These are phyloP conservation scores for Coelastrella sp. DNA, from an alignment of 139 green algal species.

Conservation along the genomic window DNA sequence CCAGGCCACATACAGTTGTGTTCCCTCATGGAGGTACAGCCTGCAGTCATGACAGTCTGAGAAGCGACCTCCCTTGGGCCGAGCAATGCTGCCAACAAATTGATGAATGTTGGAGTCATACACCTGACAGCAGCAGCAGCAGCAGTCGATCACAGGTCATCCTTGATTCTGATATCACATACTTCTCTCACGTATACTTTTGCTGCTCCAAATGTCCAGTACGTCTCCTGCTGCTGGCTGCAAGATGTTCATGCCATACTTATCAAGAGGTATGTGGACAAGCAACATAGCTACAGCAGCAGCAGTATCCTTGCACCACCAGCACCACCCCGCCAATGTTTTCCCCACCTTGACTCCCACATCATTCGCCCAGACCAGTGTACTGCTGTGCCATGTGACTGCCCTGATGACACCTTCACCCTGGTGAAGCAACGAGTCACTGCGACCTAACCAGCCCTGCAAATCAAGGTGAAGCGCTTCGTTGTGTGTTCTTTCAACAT, in stretches of 20 bases:
- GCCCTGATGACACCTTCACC: conserved; percentile 77
- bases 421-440: conserved; percentile 80
- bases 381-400: conserved; percentile 78
- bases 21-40: conserved; percentile 29
- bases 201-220: no score
- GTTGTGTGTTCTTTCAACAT: no score
- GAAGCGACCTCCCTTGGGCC: conserved; percentile 22
- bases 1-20: conserved; percentile 24
- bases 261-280: background rate
- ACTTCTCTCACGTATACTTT: background rate
- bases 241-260: no score
- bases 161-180: background rate
- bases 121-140: conserved; percentile 61
- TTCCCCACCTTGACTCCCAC: conserved; percentile 69
- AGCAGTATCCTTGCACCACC: background rate
- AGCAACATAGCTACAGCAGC: background rate
- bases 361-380: conserved; percentile 91
- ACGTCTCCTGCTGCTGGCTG: no score
- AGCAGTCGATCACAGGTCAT: background rate
- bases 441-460: conserved; percentile 89
- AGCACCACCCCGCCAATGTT: background rate
- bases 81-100: conserved; percentile 62
- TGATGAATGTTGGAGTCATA: conserved; percentile 80
- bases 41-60: conserved; percentile 29
- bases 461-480: no score